These are phyloP conservation scores for Phytophthora pinifolia DNA, from an alignment of 352 stramenopile genomes.

Conservation along the genomic window DNA sequence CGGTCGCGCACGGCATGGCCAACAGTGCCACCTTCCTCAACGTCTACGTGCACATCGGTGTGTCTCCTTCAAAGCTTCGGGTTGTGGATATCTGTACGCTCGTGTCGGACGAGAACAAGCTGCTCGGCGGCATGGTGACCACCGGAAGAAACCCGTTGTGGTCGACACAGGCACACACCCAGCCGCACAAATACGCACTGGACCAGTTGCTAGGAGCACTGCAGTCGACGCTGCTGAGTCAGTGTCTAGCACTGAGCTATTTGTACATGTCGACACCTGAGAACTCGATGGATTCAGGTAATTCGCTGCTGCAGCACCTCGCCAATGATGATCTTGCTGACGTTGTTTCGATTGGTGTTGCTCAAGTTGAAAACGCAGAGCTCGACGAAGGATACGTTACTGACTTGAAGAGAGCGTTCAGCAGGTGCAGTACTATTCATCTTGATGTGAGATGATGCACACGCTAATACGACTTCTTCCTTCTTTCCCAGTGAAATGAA, in stretches of 20 bases:
- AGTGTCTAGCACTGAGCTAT: slow-evolving; percentile 67
- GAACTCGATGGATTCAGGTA: slow-evolving; percentile 65
- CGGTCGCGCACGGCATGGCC: slow-evolving; percentile 64
- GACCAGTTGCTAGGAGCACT: slow-evolving; percentile 70
- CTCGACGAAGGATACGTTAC: slow-evolving; percentile 74
- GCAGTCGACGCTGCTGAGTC: slow-evolving; percentile 65
- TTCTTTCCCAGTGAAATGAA: slow-evolving; percentile 75
- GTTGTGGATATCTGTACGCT: slow-evolving; percentile 69
- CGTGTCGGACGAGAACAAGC: slow-evolving; percentile 63
- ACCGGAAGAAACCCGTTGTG: slow-evolving; percentile 39
- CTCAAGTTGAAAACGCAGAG: slow-evolving; percentile 41
- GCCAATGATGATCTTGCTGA: background rate
- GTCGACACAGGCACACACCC: slow-evolving; percentile 35
- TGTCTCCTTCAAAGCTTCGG: slow-evolving; percentile 76
- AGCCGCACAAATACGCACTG: slow-evolving; percentile 51
- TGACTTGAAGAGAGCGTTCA: slow-evolving; percentile 54
- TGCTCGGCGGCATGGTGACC: slow-evolving; percentile 59
- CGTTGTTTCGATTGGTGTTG: background rate
- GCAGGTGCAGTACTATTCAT: slow-evolving; percentile 20
- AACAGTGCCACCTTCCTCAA: slow-evolving; percentile 71
- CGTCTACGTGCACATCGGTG: slow-evolving; percentile 69
- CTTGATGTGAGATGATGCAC: background rate
- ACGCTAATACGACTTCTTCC: slow-evolving; percentile 7
- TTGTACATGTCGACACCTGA: slow-evolving; percentile 79
- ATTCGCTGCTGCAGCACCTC: background rate